These are phyloP conservation scores for Diaporthe sp. DNA, from an alignment of 2,329 filamentous ascomycete species.

Conservation along the genomic window DNA sequence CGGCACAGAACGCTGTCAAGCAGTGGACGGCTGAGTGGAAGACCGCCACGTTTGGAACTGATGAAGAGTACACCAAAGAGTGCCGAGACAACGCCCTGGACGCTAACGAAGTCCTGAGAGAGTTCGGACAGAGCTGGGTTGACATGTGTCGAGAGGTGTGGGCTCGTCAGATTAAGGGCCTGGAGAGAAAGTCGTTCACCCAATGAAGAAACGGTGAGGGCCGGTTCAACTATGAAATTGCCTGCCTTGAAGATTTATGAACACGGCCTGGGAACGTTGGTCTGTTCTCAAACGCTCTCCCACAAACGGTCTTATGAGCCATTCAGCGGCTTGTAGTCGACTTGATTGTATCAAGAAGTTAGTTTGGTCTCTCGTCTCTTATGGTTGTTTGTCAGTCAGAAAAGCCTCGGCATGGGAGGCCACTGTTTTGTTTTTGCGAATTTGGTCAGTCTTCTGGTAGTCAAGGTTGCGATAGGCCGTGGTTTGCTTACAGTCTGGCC, in stretches of 20 bases:
- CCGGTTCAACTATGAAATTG: background rate
- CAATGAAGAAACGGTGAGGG: background rate
- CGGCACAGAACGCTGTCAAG: constrained; percentile 53
- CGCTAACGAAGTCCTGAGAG: constrained; percentile 47
- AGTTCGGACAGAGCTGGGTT: constrained; percentile 54
- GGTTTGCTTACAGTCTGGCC: background rate
- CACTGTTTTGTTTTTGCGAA: background rate
- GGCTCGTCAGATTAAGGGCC: constrained; percentile 52
- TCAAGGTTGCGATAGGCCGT: background rate
- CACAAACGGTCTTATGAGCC: background rate
- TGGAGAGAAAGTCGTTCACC: constrained; percentile 48
- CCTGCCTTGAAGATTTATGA: too few relatives aligned
- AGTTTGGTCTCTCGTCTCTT: background rate
- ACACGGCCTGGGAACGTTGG: too few relatives aligned
- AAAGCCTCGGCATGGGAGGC: background rate
- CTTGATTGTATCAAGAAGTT: too few relatives aligned
- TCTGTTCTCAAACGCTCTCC: background rate
- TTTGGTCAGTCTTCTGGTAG: background rate
- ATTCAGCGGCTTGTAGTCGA: background rate
- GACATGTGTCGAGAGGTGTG: constrained; percentile 51
- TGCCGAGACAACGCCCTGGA: constrained; percentile 33
- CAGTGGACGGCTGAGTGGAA: constrained; percentile 58
- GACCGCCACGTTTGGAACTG: constrained; percentile 54
- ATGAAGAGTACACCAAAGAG: constrained; percentile 45
- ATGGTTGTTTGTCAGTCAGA: background rate